Conservation (phyloP, 2,329 filamentous ascomycete genomes). For the Herpomyces periplanetae region DNA sequence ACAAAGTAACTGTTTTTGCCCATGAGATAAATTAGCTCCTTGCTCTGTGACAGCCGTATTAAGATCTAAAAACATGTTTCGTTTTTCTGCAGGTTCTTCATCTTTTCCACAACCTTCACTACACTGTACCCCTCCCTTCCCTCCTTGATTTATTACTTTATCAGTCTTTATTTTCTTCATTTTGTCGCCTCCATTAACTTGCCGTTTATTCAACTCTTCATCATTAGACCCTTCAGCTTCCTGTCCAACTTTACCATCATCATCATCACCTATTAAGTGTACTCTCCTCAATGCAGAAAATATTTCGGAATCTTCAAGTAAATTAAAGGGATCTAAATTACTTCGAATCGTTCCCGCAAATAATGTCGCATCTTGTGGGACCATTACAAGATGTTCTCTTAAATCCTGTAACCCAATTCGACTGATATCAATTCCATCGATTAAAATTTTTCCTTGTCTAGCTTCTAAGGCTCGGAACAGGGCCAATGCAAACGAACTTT, state of each 20-base stretch:
- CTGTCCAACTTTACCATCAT: too few species aligned
- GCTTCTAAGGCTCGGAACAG: conserved; percentile 79
- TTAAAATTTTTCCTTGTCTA: conserved; percentile 49
- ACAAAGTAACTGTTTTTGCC: conserved; percentile 73
- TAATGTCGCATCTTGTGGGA: conserved; percentile 68
- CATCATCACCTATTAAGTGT: conserved; percentile 27
- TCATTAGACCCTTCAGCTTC: too few species aligned
- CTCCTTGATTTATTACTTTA: too few species aligned
- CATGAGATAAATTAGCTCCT: conserved; percentile 72
- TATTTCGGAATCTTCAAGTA: conserved; percentile 63
- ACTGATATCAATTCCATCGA: conserved; percentile 67
- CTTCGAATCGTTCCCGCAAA: conserved; percentile 68
- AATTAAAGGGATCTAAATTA: conserved; percentile 65
- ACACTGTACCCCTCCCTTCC: too few species aligned
- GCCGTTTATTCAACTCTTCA: too few species aligned
- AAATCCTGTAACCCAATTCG: conserved; percentile 68
- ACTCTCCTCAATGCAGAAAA: conserved; percentile 55
- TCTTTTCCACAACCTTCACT: too few species aligned
- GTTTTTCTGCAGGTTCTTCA: conserved; percentile 26
- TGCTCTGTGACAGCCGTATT: conserved; percentile 52
- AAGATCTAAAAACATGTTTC: conserved; percentile 71
- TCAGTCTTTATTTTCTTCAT: too few species aligned
- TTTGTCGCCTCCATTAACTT: too few species aligned
- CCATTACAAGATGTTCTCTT: conserved; percentile 74
- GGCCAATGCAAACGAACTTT: conserved; percentile 70